Evolutionary conservation across 805 yeast species (phyloP).

Genomic region (Zygotorulaspora florentina): DNA sequence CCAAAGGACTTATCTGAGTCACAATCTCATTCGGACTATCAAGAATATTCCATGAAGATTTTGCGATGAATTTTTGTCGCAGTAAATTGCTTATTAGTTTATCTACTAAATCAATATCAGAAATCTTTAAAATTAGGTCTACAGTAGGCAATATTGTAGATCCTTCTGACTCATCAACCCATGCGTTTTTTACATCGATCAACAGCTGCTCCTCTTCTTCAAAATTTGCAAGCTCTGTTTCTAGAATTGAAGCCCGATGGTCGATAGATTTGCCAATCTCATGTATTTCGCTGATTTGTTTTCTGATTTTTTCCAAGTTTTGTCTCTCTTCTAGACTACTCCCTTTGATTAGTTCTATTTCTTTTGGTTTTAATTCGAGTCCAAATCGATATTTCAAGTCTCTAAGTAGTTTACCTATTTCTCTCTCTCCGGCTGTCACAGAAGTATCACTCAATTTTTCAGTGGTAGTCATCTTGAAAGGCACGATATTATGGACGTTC

Average conservation of each 20-base stretch:
- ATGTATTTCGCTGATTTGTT: slow-evolving; percentile 1
- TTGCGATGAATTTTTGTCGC: slow-evolving; percentile 2
- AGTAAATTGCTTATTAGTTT: slow-evolving; percentile 15
- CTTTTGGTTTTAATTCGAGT: slow-evolving; percentile 2
- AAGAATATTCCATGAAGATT: slow-evolving; percentile 7
- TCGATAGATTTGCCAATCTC: slow-evolving; percentile 2
- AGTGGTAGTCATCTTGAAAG: slow-evolving; percentile 11
- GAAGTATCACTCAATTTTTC: not conserved
- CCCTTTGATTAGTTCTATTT: not conserved
- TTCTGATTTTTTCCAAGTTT: slow-evolving; percentile 2
- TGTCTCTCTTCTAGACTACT: not conserved
- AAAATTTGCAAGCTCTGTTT: slow-evolving; percentile 4
- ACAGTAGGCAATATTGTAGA: slow-evolving; percentile 3
- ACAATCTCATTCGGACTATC: slow-evolving; percentile 6
- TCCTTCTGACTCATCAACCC: not conserved
- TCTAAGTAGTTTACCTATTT: slow-evolving; percentile 3
- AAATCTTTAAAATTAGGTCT: slow-evolving; percentile 13
- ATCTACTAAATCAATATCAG: slow-evolving; percentile 20
- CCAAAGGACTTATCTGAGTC: slow-evolving; percentile 4
- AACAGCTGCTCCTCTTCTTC: slow-evolving; percentile 6
- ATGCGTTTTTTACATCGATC: slow-evolving; percentile 1
- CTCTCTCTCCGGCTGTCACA: not conserved
- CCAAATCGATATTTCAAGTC: slow-evolving; percentile 1
- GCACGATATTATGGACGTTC: slow-evolving; percentile 3
- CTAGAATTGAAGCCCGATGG: slow-evolving; percentile 5